phyloP scores from a whole-genome alignment of 305 asterid genomes.

The Rubia tinctorum region DNA sequence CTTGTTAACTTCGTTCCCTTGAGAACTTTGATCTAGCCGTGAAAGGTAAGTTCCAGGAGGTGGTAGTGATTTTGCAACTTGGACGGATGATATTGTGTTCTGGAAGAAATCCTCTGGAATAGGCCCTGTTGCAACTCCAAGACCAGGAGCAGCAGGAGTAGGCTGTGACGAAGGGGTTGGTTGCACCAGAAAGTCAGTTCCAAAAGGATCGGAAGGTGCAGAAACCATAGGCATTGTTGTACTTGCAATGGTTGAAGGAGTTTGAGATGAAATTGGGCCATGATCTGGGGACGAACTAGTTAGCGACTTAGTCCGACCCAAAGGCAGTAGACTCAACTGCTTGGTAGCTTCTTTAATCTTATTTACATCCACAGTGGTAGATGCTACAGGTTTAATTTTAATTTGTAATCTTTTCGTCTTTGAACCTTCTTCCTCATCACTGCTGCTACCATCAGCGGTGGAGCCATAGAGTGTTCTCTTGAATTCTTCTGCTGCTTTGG shows the following conservation, averaged over 20 bases:
- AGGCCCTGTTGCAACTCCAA: constrained; percentile 70
- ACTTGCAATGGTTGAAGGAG: constrained; percentile 44
- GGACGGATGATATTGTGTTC: constrained; percentile 84
- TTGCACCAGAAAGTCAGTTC: constrained; percentile 55
- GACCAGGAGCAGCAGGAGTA: constrained; percentile 44
- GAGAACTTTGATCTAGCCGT: constrained; percentile 65
- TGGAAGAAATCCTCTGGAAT: constrained; percentile 99
- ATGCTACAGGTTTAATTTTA: constrained; percentile 79
- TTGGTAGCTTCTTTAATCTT: constrained; percentile 98
- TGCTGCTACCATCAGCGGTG: constrained; percentile 90
- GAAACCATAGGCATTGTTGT: constrained; percentile 46
- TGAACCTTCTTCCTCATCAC: constrained; percentile 91
- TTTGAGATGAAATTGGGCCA: constrained; percentile 60
- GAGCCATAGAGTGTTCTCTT: constrained; percentile 78
- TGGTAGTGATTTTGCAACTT: constrained; percentile 82
- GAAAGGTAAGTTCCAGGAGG: constrained; percentile 85
- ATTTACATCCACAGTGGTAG: constrained; percentile 83
- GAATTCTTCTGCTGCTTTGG: constrained; percentile 97
- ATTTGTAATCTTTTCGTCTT: constrained; percentile 73
- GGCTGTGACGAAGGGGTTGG: constrained; percentile 54
- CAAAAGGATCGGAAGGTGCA: constrained; percentile 71
- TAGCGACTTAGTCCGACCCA: constrained; percentile 77
- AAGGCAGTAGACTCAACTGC: constrained; percentile 84
- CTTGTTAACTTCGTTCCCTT: constrained; percentile 42
- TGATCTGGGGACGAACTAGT: constrained; percentile 74